These are phyloP conservation scores for Tetradesmus obliquus DNA, from an alignment of 139 green algal species.

Conservation along the genomic window DNA sequence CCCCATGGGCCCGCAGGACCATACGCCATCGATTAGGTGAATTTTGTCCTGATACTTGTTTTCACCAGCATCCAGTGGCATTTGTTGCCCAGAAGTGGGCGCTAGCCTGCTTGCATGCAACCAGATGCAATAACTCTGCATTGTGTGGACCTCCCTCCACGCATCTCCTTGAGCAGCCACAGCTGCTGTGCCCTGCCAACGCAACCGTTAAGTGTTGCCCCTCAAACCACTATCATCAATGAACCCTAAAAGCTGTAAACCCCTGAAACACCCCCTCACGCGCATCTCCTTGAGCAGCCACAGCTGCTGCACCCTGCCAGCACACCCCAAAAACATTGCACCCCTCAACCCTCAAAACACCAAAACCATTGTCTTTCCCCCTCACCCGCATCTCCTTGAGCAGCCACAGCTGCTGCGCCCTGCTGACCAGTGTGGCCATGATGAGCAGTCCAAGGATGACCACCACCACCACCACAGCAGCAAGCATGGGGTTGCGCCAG, in stretches of 20 bases:
- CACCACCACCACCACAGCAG: slow-evolving; percentile 3
- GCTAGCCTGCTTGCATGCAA: not conserved
- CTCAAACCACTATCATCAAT: not conserved
- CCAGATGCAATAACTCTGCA: too few relatives aligned
- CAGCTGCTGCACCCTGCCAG: not conserved
- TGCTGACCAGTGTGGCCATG: slow-evolving; percentile 15
- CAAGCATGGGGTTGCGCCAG: slow-evolving; percentile 39
- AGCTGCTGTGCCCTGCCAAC: not conserved
- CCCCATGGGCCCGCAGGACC: too few relatives aligned
- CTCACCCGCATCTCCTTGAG: slow-evolving; percentile 30
- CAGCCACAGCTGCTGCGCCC: slow-evolving; percentile 29
- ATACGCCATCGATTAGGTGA: too few relatives aligned
- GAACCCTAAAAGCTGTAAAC: too few relatives aligned
- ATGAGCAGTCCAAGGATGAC: slow-evolving; percentile 22
- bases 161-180: slow-evolving; percentile 38
- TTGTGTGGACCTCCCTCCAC: not conserved
- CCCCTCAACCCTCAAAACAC: not conserved
- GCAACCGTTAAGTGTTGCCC: not conserved
- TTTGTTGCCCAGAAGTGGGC: too few relatives aligned
- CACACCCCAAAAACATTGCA: not conserved
- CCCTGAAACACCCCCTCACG: not conserved
- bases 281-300: slow-evolving; percentile 39
- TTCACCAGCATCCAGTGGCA: too few relatives aligned
- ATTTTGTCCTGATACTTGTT: too few relatives aligned
- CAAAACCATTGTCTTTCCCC: not conserved